Evolutionary conservation across 2,329 filamentous ascomycete species (phyloP).

Genomic region (Epichloe uncinata): DNA sequence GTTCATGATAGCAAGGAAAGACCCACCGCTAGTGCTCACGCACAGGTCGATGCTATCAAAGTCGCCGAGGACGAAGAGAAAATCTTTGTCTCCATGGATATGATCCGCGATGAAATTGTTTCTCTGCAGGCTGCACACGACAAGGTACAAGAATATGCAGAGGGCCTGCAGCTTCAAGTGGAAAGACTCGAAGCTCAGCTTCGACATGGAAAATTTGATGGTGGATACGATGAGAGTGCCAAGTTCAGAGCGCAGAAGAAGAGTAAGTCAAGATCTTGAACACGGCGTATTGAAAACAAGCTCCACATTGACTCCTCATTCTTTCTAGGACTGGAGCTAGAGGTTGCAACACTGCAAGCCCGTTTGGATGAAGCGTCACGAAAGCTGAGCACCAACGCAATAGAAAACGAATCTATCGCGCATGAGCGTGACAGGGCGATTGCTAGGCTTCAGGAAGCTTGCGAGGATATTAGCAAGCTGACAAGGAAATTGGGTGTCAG

Average conservation of each 20-base stretch:
- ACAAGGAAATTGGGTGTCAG: constrained; percentile 28
- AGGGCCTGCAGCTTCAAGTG: constrained; percentile 38
- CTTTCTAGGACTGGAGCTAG: constrained; percentile 39
- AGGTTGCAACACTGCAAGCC: constrained; percentile 45
- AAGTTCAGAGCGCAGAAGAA: constrained; percentile 39
- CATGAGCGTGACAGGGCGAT: constrained; percentile 54
- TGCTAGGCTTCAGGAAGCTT: constrained; percentile 47
- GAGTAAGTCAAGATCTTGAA: constrained; percentile 28
- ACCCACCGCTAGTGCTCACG: constrained; percentile 25
- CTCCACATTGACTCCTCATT: background rate
- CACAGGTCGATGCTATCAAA: constrained; percentile 35
- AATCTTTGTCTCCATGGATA: constrained; percentile 48
- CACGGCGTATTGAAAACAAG: too few relatives aligned
- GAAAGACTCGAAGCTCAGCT: constrained; percentile 36
- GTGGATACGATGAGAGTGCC: constrained; percentile 29
- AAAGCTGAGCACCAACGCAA: constrained; percentile 48
- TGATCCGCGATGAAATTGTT: constrained; percentile 44
- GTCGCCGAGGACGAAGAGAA: constrained; percentile 41
- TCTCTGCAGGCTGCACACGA: constrained; percentile 44
- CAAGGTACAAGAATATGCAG: constrained; percentile 39
- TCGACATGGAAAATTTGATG: constrained; percentile 30
- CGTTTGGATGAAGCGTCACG: constrained; percentile 50
- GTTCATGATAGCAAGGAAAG: constrained; percentile 30
- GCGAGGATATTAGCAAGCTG: constrained; percentile 40
- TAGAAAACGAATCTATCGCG: constrained; percentile 47